Conservation (phyloP, 2,329 filamentous ascomycete genomes). For the Coniochaeta sp. region DNA sequence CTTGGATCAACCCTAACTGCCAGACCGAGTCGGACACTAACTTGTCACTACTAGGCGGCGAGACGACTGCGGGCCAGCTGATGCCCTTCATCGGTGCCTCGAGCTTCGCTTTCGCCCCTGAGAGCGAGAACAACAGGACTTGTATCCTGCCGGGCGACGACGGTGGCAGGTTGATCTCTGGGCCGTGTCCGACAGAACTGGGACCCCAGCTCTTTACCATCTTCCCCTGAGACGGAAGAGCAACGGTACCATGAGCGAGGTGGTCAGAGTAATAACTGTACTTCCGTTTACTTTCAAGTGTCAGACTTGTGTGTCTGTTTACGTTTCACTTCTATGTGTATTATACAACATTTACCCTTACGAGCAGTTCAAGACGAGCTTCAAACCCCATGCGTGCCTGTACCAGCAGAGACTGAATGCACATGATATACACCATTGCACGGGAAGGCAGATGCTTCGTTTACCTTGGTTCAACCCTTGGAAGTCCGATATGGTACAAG, state of each 20-base stretch:
- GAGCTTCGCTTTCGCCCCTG: constrained; percentile 36
- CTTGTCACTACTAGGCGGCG: constrained; percentile 25
- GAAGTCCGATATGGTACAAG: too few species aligned
- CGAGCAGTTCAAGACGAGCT: neutral
- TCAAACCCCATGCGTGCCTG: too few species aligned
- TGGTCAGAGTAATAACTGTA: neutral
- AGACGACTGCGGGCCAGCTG: constrained; percentile 40
- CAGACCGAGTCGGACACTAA: constrained; percentile 8
- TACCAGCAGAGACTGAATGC: too few species aligned
- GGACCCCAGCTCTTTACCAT: constrained; percentile 23
- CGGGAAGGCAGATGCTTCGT: too few species aligned
- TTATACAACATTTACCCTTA: neutral
- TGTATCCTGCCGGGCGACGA: constrained; percentile 34
- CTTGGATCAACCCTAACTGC: neutral
- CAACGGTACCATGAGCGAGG: neutral
- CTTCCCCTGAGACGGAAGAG: constrained; percentile 7
- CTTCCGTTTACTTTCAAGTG: neutral
- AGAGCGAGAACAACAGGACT: constrained; percentile 32
- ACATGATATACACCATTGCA: too few species aligned
- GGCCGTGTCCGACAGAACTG: constrained; percentile 20
- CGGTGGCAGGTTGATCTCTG: constrained; percentile 18
- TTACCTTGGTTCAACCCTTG: too few species aligned
- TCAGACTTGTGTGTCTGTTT: neutral
- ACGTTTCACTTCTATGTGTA: neutral
- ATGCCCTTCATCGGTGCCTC: constrained; percentile 36